phyloP scores from a whole-genome alignment of 2,329 filamentous ascomycete species.

The Aspergillus japonicus region DNA sequence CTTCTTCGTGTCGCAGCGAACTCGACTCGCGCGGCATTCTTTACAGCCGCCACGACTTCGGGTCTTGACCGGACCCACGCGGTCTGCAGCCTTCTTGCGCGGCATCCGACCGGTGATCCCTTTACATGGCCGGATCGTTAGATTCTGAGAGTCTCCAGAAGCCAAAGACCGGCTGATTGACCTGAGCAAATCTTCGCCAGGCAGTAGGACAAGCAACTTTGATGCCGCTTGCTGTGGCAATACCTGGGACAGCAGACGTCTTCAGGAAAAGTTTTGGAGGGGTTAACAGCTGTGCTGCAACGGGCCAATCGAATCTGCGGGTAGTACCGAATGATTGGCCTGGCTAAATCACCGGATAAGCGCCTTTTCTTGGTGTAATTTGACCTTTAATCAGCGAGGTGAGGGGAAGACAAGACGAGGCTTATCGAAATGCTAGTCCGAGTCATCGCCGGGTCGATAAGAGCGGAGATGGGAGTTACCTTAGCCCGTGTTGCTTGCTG shows the following conservation, averaged over 20 bases:
- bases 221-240: not conserved
- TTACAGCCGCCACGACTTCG: conserved; percentile 43
- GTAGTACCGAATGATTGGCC: not conserved
- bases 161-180: not conserved
- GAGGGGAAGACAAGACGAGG: not conserved
- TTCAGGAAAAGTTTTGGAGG: not conserved
- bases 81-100: conserved; percentile 38
- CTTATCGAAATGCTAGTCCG: not conserved
- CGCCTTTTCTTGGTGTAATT: not conserved
- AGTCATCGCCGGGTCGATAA: not conserved
- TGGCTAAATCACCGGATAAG: not conserved
- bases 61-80: conserved; percentile 37
- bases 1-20: conserved; percentile 42
- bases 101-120: conserved; percentile 29
- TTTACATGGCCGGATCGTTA: conserved; percentile 26
- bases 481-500: not conserved
- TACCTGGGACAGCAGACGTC: not conserved
- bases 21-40: conserved; percentile 42
- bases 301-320: not conserved
- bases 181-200: not conserved
- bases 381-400: not conserved
- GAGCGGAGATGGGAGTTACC: not conserved
- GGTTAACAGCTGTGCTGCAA: not conserved
- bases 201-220: not conserved
- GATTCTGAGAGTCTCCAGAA: not conserved